A percentile compares a stretch with the other conserved stretches of the same genome.
These are phyloP conservation scores for Dipteronia sinensis DNA, from an alignment of 345 rosid genomes.

Conservation along the genomic window DNA sequence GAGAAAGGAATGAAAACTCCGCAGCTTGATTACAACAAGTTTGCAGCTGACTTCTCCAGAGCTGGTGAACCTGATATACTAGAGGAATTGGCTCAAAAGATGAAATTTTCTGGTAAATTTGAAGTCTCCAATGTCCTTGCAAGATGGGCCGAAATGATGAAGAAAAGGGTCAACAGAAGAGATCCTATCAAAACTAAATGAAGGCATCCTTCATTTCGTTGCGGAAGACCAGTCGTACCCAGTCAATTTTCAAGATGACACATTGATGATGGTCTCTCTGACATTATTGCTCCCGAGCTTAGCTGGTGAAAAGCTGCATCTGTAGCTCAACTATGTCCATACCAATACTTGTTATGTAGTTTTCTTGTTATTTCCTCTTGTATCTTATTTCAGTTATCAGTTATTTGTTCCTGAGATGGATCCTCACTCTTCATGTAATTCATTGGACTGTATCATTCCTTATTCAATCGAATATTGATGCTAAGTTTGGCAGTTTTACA, in stretches of 20 bases:
- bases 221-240: too few relatives aligned
- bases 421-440: background rate
- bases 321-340: background rate
- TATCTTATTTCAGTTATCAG: background rate
- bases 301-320: background rate
- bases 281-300: background rate
- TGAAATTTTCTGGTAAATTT: conserved; percentile 73
- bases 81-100: conserved; percentile 72
- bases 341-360: conserved; percentile 1
- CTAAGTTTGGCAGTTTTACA: background rate
- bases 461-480: background rate
- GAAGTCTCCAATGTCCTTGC: conserved; percentile 53
- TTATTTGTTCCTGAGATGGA: background rate
- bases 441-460: background rate
- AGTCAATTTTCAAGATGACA: too few relatives aligned
- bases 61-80: conserved; percentile 47
- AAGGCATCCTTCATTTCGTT: conserved; percentile 7
- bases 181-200: conserved; percentile 24
- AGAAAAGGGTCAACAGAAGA: conserved; percentile 48
- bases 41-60: conserved; percentile 42
- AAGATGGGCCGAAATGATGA: conserved; percentile 63
- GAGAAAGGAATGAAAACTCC: conserved; percentile 93
- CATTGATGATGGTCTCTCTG: background rate
- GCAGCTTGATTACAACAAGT: conserved; percentile 78
- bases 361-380: background rate